These are phyloP conservation scores for Aegilops bicornis DNA, from an alignment of 176 grass and related monocot genomes.

Conservation along the genomic window DNA sequence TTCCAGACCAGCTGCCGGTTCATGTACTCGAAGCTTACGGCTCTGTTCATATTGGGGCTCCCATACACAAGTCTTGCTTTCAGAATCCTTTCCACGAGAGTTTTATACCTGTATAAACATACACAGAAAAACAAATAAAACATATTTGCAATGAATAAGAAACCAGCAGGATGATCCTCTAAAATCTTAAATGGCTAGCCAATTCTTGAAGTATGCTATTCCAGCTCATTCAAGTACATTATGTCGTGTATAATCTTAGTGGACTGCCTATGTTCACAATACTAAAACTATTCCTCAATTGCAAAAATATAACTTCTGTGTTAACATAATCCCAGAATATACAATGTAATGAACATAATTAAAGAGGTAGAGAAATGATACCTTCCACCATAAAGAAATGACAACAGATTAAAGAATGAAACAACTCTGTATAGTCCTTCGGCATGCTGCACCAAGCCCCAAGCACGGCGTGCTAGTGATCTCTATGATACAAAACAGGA, in stretches of 20 bases:
- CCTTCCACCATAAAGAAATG: constrained; percentile 95
- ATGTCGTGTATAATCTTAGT: not conserved
- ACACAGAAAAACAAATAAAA: constrained; percentile 33
- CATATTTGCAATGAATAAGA: not conserved
- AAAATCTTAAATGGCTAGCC: not conserved
- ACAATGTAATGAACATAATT: not conserved
- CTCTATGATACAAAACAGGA: constrained; percentile 51
- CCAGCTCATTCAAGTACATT: constrained; percentile 15
- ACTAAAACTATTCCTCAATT: not conserved
- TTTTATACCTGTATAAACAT: constrained; percentile 78
- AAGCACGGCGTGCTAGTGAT: constrained; percentile 62
- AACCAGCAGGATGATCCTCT: not conserved
- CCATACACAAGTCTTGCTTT: constrained; percentile 93
- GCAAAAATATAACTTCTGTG: not conserved
- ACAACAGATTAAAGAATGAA: constrained; percentile 73
- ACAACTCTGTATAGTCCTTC: constrained; percentile 87
- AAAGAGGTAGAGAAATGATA: constrained; percentile 35
- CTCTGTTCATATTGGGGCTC: constrained; percentile 97
- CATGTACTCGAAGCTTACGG: constrained; percentile 99
- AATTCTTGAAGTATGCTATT: constrained; percentile 1
- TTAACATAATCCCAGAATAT: constrained; percentile 10
- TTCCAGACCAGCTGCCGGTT: constrained; percentile 98
- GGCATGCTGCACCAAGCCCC: constrained; percentile 66
- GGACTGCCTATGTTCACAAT: not conserved
- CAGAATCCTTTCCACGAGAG: constrained; percentile 88